Evolutionary conservation across 1,284 basidiomycete species (phyloP), one percentile per base, ranked within the genome.

Genomic region (Sporisorium scitamineum): DNA sequence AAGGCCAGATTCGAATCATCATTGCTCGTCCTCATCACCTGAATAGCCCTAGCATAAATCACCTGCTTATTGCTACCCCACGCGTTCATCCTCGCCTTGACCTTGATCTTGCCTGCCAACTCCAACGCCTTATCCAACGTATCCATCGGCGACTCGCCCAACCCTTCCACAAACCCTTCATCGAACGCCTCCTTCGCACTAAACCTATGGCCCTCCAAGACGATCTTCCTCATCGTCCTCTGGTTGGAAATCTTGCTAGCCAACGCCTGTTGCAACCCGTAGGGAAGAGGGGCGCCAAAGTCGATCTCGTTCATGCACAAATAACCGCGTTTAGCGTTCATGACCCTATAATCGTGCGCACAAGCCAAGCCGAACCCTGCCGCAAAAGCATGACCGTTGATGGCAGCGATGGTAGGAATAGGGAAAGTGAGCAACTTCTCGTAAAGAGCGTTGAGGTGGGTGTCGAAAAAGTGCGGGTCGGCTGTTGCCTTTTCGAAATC

Each of bases 361-460:
- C 95, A 87, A 1, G 92, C 89, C 24, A 96, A 87, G 80, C 94
- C 90, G 83, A 94, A 91, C 18, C 91, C 95, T 13, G 89, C 95
- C 3, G 95, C 95, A 84, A 94, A 97, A 62, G 91, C 92, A 83
- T 97, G 95, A 0, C 95, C 95, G 82, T 95, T 96, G 80, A 97
- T 90, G 3, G 93, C 93, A 31, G 93, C 93, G 70, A 97, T 89
- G 5, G 91, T 93, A 47, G 87, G 79, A 60, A 88, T 80, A 8
- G 87, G 87, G 79, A 88, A 87, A 7, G 86, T 86, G 54, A 88
- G 73, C 16, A 87, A 73, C 39, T 86, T 87, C 85, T 77, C 54
- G 42, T 76, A 83, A 24, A 83, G 86, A 48, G 89, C 88, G 86
- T 95, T 76, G 50, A 85, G 76, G 42, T 69, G 70, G 10, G 60